Percentiles rank a stretch among this genome's conserved stretches.
These are phyloP conservation scores for Cytidiella melzeri DNA, from an alignment of 768 basidiomycete species.

Conservation along the genomic window DNA sequence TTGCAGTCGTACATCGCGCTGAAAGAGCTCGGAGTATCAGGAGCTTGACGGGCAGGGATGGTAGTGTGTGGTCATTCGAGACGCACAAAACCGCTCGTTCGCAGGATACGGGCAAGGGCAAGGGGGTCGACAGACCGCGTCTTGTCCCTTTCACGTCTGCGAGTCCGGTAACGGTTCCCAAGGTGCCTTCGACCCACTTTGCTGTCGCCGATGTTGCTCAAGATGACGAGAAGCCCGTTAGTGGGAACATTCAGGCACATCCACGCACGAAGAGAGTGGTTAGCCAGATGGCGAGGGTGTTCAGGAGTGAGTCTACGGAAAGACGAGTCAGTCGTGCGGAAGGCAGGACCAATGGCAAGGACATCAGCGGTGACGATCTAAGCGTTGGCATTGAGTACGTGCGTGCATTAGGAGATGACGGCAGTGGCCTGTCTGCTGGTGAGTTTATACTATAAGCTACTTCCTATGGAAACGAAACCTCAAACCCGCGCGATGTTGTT, in stretches of 20 bases:
- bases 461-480: too few relatives aligned
- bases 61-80: conserved; percentile 32
- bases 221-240: neutral
- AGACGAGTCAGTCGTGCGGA: conserved; percentile 28
- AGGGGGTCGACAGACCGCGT: conserved; percentile 41
- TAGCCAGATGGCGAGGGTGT: conserved; percentile 63
- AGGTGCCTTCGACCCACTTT: conserved; percentile 28
- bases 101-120: conserved; percentile 21
- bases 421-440: conserved; percentile 12
- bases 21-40: conserved; percentile 49
- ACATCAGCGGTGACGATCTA: conserved; percentile 53
- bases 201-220: neutral
- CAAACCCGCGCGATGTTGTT: too few relatives aligned
- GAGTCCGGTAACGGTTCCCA: conserved; percentile 57
- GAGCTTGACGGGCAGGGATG: conserved; percentile 28
- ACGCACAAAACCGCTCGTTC: conserved; percentile 1
- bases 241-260: neutral
- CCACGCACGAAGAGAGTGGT: conserved; percentile 34
- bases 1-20: conserved; percentile 41
- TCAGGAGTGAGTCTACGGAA: conserved; percentile 26
- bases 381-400: conserved; percentile 67
- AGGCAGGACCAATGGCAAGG: conserved; percentile 11
- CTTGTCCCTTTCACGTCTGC: conserved; percentile 69
- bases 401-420: conserved; percentile 57
- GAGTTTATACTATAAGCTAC: conserved; percentile 12